These are phyloP conservation scores for Phoma herbarum DNA, from an alignment of 2,329 filamentous ascomycete genomes.

Conservation along the genomic window DNA sequence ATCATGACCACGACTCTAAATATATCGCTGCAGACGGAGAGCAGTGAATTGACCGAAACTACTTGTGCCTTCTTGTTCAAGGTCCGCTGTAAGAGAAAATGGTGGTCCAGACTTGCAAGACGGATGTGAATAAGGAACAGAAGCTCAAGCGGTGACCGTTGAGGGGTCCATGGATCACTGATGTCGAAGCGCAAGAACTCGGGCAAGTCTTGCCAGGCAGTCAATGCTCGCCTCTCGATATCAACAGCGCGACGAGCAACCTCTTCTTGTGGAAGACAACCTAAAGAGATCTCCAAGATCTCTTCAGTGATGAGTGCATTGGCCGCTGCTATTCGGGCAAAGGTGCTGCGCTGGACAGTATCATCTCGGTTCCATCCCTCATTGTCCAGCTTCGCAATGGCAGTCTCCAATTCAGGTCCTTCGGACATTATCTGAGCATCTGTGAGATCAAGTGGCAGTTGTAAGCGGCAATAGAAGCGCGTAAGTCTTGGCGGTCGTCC, in stretches of 20 bases:
- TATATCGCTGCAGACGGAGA: slow-evolving; percentile 51
- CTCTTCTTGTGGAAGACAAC: slow-evolving; percentile 45
- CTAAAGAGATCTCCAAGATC: slow-evolving; percentile 66
- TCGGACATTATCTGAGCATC: slow-evolving; percentile 60
- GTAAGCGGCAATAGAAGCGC: slow-evolving; percentile 63
- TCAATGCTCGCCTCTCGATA: slow-evolving; percentile 34
- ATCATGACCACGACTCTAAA: slow-evolving; percentile 51
- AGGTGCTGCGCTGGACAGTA: slow-evolving; percentile 56
- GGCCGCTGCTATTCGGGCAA: slow-evolving; percentile 57
- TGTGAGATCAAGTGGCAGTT: slow-evolving; percentile 63
- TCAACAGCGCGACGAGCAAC: slow-evolving; percentile 50
- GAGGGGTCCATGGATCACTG: slow-evolving; percentile 27
- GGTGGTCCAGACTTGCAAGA: slow-evolving; percentile 64
- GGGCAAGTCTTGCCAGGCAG: slow-evolving; percentile 38
- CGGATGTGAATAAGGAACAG: slow-evolving; percentile 56
- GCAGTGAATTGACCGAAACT: slow-evolving; percentile 40
- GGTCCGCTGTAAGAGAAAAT: slow-evolving; percentile 67
- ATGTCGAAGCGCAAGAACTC: slow-evolving; percentile 38
- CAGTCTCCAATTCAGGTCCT: slow-evolving; percentile 52
- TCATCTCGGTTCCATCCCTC: slow-evolving; percentile 64
- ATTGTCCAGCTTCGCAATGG: slow-evolving; percentile 54
- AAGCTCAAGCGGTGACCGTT: slow-evolving; percentile 50
- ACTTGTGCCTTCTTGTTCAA: slow-evolving; percentile 56
- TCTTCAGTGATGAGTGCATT: slow-evolving; percentile 65
- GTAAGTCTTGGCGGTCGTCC: slow-evolving; percentile 64